Percentiles rank a stretch among this genome's conserved stretches.
phyloP scores from a whole-genome alignment of 805 yeast species.

The Vanderwaltozyma polyspora region DNA sequence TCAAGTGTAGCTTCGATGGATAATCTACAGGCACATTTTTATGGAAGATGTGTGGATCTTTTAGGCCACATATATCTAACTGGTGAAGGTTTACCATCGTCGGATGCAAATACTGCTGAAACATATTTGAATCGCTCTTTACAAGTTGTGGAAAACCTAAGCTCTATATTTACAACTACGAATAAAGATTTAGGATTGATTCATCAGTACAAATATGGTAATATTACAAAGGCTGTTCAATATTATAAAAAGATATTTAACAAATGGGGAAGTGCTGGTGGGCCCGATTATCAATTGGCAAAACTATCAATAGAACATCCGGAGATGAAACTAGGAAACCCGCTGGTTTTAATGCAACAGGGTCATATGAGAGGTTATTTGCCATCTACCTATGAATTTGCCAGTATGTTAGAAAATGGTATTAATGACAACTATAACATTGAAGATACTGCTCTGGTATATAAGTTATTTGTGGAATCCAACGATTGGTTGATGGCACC shows the following conservation, averaged over 20 bases:
- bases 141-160: constrained; percentile 11
- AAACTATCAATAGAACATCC: constrained; percentile 21
- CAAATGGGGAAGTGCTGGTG: constrained; percentile 9
- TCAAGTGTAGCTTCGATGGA: constrained; percentile 12
- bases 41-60: constrained; percentile 32
- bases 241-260: constrained; percentile 15
- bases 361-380: constrained; percentile 37
- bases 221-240: constrained; percentile 24
- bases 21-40: constrained; percentile 19
- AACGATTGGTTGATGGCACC: constrained; percentile 51
- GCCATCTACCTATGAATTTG: constrained; percentile 39
- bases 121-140: constrained; percentile 11
- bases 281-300: constrained; percentile 32
- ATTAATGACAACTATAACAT: constrained; percentile 26
- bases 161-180: constrained; percentile 13
- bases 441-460: constrained; percentile 29
- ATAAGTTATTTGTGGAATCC: constrained; percentile 45
- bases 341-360: constrained; percentile 24
- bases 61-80: constrained; percentile 62
- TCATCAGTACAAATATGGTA: constrained; percentile 33
- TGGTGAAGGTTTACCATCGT: constrained; percentile 50
- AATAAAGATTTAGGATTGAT: constrained; percentile 37
- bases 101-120: constrained; percentile 28
- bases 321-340: constrained; percentile 12
- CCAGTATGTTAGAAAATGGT: constrained; percentile 38